Evolutionary conservation across 2,329 filamentous ascomycete species (phyloP).

Genomic region (Aspergillus japonicus): DNA sequence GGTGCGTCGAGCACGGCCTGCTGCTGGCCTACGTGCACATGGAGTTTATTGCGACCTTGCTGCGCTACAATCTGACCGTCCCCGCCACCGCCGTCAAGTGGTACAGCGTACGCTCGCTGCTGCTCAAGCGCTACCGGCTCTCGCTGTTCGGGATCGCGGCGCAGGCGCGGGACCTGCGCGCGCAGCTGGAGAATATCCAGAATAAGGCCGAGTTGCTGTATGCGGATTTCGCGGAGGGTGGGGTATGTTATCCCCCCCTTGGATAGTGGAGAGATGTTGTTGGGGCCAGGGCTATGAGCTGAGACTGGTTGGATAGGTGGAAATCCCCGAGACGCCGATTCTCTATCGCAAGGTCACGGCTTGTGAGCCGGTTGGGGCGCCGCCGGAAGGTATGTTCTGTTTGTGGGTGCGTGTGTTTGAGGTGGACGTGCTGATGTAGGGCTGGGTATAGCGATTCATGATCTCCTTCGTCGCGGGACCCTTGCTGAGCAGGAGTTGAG

Average conservation of each 20-base stretch:
- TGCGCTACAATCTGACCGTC: slow-evolving; percentile 12
- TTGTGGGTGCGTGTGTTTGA: neutral
- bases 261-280: neutral
- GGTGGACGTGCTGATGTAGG: neutral
- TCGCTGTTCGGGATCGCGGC: slow-evolving; percentile 3
- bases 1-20: slow-evolving; percentile 12
- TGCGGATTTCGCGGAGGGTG: slow-evolving; percentile 9
- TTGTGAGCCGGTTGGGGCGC: neutral
- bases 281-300: too few relatives aligned
- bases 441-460: neutral
- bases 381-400: neutral
- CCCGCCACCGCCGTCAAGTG: slow-evolving; percentile 12
- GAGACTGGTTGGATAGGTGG: neutral
- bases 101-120: slow-evolving; percentile 12
- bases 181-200: slow-evolving; percentile 4
- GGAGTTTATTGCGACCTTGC: slow-evolving; percentile 13
- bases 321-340: slow-evolving; percentile 5
- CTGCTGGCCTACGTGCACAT: slow-evolving; percentile 17
- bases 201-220: slow-evolving; percentile 9
- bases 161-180: slow-evolving; percentile 5
- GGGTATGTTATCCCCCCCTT: neutral
- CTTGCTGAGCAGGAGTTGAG: neutral
- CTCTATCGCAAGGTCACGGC: slow-evolving; percentile 5
- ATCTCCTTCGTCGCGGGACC: neutral
- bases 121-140: slow-evolving; percentile 12